Evolutionary conservation across 2,329 filamentous ascomycete genomes (phyloP).

Genomic region (Colletotrichum tamarilloi): DNA sequence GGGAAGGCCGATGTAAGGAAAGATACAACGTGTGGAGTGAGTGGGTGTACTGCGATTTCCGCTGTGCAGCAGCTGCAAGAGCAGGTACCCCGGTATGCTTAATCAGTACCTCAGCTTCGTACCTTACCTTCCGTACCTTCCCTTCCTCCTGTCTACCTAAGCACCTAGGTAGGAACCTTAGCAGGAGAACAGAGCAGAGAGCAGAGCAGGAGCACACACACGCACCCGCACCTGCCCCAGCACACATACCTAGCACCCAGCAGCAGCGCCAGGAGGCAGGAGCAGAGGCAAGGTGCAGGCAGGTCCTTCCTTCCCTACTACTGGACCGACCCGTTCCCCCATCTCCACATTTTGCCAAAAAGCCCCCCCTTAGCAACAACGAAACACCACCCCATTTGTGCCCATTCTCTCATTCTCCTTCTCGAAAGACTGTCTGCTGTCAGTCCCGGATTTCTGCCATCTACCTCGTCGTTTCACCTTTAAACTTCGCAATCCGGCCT

Average conservation of each 20-base stretch:
- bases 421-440: slow-evolving; percentile 36
- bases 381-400: slow-evolving; percentile 32
- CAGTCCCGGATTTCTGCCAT: slow-evolving; percentile 36
- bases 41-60: slow-evolving; percentile 14
- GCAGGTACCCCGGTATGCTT: slow-evolving; percentile 8
- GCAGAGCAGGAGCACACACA: not conserved
- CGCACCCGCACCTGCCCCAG: not conserved
- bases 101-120: not conserved
- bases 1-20: not conserved
- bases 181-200: not conserved
- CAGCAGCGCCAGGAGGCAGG: not conserved
- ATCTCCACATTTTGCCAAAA: slow-evolving; percentile 37
- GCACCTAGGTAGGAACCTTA: not conserved
- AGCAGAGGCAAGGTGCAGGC: not conserved
- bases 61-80: slow-evolving; percentile 12
- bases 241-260: not conserved
- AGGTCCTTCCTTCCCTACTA: slow-evolving; percentile 1
- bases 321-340: slow-evolving; percentile 33
- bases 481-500: slow-evolving; percentile 36
- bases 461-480: slow-evolving; percentile 36
- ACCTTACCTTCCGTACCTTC: not conserved
- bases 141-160: not conserved
- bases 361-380: slow-evolving; percentile 34
- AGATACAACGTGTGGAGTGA: not conserved
- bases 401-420: slow-evolving; percentile 33